These are phyloP conservation scores for Penicillium mononematosum DNA, from an alignment of 495 filamentous ascomycete genomes.

Conservation along the genomic window DNA sequence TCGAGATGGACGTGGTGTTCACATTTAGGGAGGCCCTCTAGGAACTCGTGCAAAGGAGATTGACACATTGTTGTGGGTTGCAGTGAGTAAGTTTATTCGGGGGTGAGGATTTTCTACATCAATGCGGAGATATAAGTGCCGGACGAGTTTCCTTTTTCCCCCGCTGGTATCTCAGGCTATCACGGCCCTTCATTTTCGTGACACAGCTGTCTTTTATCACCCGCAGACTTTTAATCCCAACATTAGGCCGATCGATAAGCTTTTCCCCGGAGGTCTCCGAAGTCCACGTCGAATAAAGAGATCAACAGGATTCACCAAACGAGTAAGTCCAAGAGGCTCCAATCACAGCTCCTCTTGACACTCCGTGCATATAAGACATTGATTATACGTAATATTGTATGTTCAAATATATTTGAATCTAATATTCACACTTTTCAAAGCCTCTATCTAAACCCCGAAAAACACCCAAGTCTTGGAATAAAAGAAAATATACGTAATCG, in stretches of 20 bases:
- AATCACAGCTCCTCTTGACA: not conserved
- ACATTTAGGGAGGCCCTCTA: constrained; percentile 69
- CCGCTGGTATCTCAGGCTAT: constrained; percentile 8
- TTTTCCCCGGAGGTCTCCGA: constrained; percentile 25
- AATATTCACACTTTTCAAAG: constrained; percentile 5
- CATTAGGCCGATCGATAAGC: not conserved
- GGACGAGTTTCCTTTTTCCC: constrained; percentile 11
- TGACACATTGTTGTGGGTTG: constrained; percentile 32
- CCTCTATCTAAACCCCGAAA: constrained; percentile 1
- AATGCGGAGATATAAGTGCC: not conserved
- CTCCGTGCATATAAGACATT: not conserved
- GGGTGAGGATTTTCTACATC: not conserved
- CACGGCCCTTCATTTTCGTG: not conserved
- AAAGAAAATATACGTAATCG: constrained; percentile 6
- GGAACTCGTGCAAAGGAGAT: constrained; percentile 53
- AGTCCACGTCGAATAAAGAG: not conserved
- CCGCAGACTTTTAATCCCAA: not conserved
- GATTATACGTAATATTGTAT: not conserved
- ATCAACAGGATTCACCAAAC: not conserved
- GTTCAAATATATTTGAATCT: not conserved
- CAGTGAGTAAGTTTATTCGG: not conserved
- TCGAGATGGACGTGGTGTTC: constrained; percentile 81
- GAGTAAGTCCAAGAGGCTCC: constrained; percentile 19
- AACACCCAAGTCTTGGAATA: not conserved
- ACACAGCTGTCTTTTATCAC: not conserved